Conservation (phyloP, 257 asterid genomes). For the Henckelia pumila region DNA sequence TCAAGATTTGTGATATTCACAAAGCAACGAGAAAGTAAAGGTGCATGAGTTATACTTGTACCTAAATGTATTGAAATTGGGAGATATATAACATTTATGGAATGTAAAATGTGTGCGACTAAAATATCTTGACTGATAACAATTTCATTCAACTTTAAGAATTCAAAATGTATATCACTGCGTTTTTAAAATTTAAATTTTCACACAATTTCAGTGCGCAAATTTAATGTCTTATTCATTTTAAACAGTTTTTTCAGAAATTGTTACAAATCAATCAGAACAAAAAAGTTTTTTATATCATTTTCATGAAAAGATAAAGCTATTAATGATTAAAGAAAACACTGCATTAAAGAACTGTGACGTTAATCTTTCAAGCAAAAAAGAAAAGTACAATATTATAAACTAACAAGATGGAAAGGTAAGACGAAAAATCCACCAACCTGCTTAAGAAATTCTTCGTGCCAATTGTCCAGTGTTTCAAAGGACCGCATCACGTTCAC, state of each 20-base stretch:
- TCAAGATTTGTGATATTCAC: constrained; percentile 4
- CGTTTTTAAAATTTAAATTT: no score
- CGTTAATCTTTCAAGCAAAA: background rate
- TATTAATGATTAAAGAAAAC: background rate
- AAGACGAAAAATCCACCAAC: constrained; percentile 34
- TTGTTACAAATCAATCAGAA: no score
- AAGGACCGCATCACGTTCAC: constrained; percentile 89
- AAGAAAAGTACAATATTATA: background rate
- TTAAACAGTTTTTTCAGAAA: no score
- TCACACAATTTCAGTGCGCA: no score
- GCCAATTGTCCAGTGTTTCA: constrained; percentile 94
- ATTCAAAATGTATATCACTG: no score
- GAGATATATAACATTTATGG: no score
- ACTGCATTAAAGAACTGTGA: background rate
- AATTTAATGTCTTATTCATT: no score
- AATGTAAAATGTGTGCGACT: no score
- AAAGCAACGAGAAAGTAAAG: background rate
- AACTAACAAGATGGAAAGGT: constrained; percentile 8
- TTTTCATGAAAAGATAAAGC: background rate
- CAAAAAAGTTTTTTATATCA: no score
- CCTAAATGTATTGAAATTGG: no score
- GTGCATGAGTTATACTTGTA: constrained; percentile 4
- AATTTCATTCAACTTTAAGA: no score
- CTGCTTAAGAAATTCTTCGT: constrained; percentile 96
- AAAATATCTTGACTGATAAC: no score